Conservation (phyloP, 2,329 filamentous ascomycete species). For the Trichothecium sympodiale region DNA sequence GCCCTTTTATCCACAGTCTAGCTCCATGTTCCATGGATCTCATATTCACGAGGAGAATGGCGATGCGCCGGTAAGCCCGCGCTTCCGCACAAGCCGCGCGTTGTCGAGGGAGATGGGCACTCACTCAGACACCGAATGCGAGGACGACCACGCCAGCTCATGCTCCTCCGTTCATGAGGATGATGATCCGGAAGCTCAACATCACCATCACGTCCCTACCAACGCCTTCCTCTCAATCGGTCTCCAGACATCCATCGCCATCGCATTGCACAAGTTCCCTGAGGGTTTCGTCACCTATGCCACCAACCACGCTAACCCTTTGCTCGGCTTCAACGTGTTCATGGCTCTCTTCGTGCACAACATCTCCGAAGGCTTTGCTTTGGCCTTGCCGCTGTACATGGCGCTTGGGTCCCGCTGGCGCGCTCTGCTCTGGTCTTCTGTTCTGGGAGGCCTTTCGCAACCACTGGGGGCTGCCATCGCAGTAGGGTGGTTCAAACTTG, state of each 20-base stretch:
- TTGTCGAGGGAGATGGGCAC: conserved; percentile 23
- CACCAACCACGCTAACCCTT: conserved; percentile 89
- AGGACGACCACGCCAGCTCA: conserved; percentile 9
- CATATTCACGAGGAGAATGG: conserved; percentile 15
- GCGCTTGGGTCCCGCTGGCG: conserved; percentile 69
- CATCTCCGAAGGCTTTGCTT: conserved; percentile 91
- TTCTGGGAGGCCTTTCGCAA: conserved; percentile 79
- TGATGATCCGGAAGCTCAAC: conserved; percentile 42
- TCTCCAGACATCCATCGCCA: conserved; percentile 91
- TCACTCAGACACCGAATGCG: neutral
- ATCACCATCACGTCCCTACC: conserved; percentile 90
- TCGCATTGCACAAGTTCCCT: conserved; percentile 91
- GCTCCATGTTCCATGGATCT: conserved; percentile 13
- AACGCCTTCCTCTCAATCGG: conserved; percentile 92
- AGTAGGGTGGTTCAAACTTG: conserved; percentile 73
- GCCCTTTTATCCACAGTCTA: conserved; percentile 15
- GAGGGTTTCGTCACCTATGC: conserved; percentile 86
- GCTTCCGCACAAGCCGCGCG: conserved; percentile 24
- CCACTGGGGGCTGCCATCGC: conserved; percentile 78
- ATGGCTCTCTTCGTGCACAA: conserved; percentile 96
- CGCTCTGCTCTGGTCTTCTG: conserved; percentile 73
- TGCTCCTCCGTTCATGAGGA: conserved; percentile 17
- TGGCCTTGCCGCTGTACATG: conserved; percentile 87
- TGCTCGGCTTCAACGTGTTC: conserved; percentile 83
- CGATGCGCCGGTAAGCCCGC: conserved; percentile 17